These are phyloP conservation scores for Mycena galopus DNA, from an alignment of 768 basidiomycete genomes.

Conservation along the genomic window DNA sequence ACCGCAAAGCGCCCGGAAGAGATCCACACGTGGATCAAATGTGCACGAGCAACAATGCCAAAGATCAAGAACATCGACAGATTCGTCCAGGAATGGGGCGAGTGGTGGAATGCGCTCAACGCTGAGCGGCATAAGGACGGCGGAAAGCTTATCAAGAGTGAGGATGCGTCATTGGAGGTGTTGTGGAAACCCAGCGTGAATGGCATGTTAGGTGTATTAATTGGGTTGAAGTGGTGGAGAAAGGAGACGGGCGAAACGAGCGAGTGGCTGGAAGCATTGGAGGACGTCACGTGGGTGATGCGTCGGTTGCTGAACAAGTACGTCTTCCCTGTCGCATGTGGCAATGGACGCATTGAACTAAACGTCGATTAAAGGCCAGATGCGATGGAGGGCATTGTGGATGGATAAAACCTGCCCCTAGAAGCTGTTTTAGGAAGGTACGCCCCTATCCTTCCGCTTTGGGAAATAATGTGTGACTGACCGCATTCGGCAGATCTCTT, in stretches of 20 bases:
- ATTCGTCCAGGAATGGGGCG: neutral
- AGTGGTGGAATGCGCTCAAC: neutral
- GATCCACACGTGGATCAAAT: too few species aligned
- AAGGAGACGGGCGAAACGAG: neutral
- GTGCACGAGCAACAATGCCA: neutral
- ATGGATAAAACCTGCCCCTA: too few species aligned
- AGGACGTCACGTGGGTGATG: constrained; percentile 3
- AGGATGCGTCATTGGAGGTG: neutral
- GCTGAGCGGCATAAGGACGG: neutral
- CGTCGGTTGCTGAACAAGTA: neutral
- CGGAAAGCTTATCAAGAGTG: neutral
- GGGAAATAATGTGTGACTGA: too few species aligned
- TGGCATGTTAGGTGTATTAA: neutral
- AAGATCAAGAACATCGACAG: neutral
- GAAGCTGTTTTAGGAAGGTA: too few species aligned
- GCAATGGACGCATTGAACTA: too few species aligned
- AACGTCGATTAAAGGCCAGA: too few species aligned
- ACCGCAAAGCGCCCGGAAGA: neutral
- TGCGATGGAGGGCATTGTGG: too few species aligned
- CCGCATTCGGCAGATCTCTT: too few species aligned
- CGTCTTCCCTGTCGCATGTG: too few species aligned
- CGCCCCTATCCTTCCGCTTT: too few species aligned
- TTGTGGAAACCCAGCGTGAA: neutral
- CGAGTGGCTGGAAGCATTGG: neutral
- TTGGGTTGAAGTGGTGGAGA: neutral